These are phyloP conservation scores for Neodidymelliopsis sp. DNA, from an alignment of 2,329 filamentous ascomycete genomes.

Conservation along the genomic window DNA sequence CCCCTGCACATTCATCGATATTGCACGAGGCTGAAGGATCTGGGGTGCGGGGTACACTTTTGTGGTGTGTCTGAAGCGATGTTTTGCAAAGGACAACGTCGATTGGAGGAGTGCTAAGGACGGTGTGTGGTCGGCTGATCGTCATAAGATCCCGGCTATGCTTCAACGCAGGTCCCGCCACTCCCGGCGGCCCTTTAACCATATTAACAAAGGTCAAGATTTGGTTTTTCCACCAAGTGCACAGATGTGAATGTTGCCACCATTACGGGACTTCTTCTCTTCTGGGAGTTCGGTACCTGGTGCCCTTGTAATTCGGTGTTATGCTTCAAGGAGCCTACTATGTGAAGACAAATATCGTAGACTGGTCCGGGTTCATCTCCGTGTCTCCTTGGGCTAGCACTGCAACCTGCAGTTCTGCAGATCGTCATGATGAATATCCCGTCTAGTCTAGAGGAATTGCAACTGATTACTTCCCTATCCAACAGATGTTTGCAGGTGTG, in stretches of 20 bases:
- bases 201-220: slow-evolving; percentile 7
- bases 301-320: not conserved
- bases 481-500: no score
- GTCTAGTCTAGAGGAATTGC: no score
- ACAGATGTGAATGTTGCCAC: not conserved
- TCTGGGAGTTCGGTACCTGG: not conserved
- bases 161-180: slow-evolving; percentile 15
- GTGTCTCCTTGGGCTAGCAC: no score
- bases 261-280: not conserved
- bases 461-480: no score
- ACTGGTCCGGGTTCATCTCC: no score
- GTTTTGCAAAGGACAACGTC: not conserved
- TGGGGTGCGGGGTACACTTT: slow-evolving; percentile 2
- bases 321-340: no score
- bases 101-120: slow-evolving; percentile 6
- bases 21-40: not conserved
- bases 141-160: slow-evolving; percentile 2
- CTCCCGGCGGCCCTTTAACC: slow-evolving; percentile 18
- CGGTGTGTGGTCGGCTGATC: slow-evolving; percentile 7
- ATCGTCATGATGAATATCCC: no score
- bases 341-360: no score
- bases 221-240: slow-evolving; percentile 14
- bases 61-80: not conserved
- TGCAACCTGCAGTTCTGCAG: no score
- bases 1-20: not conserved